phyloP scores from a whole-genome alignment of 2,329 filamentous ascomycete species.

The Sporothrix curviconia region DNA sequence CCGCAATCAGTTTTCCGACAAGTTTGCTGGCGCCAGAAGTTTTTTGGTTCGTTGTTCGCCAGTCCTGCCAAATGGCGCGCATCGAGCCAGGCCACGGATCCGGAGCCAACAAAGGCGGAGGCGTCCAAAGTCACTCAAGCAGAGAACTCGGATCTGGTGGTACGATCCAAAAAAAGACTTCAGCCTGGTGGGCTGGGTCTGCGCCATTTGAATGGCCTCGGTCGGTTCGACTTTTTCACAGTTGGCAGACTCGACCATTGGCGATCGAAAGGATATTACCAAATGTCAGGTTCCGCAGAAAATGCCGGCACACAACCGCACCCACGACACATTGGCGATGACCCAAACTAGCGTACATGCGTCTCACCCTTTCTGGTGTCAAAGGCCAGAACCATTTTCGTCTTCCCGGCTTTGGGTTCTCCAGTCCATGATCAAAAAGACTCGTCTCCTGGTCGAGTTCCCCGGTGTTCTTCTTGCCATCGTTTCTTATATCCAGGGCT shows the following conservation, averaged over 20 bases:
- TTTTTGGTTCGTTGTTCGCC: slow-evolving; percentile 39
- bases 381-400: background rate
- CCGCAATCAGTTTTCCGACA: too few species aligned
- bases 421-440: slow-evolving; percentile 22
- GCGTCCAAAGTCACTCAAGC: too few species aligned
- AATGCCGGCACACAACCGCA: too few species aligned
- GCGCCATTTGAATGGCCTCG: slow-evolving; percentile 36
- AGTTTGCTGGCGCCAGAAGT: too few species aligned
- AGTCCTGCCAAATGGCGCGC: slow-evolving; percentile 30
- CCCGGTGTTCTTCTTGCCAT: slow-evolving; percentile 51
- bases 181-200: slow-evolving; percentile 44
- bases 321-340: too few species aligned
- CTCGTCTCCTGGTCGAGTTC: slow-evolving; percentile 49
- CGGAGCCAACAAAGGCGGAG: slow-evolving; percentile 25
- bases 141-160: too few species aligned
- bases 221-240: slow-evolving; percentile 35
- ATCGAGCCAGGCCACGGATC: background rate
- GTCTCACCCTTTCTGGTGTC: slow-evolving; percentile 17
- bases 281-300: too few species aligned
- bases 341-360: slow-evolving; percentile 27
- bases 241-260: slow-evolving; percentile 30
- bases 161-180: slow-evolving; percentile 41
- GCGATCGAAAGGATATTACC: background rate
- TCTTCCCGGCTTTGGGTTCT: slow-evolving; percentile 13
- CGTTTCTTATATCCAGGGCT: too few species aligned